phyloP scores from a whole-genome alignment of 2,329 filamentous ascomycete genomes.

The Fusarium praegraminearum region DNA sequence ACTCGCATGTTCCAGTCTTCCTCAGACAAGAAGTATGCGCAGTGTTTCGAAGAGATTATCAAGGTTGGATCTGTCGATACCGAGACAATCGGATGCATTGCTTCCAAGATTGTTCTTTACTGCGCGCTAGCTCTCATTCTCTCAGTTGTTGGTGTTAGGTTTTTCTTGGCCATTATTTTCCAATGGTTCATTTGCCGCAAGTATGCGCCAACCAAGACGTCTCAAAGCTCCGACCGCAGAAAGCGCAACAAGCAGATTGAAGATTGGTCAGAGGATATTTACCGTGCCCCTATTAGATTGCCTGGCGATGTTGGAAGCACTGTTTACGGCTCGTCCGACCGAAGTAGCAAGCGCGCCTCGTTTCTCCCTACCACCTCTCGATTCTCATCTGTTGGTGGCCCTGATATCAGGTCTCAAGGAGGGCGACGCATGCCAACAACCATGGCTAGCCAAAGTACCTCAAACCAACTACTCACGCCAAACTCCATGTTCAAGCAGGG shows the following conservation, averaged over 20 bases:
- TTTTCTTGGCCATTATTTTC: constrained; percentile 89
- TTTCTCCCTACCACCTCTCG: constrained; percentile 95
- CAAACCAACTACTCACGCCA: constrained; percentile 77
- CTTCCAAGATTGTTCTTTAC: constrained; percentile 96
- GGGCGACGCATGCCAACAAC: constrained; percentile 78
- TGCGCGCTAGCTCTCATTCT: constrained; percentile 92
- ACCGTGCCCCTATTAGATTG: constrained; percentile 86
- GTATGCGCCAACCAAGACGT: constrained; percentile 87
- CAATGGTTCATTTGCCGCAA: constrained; percentile 95
- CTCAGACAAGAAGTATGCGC: constrained; percentile 82
- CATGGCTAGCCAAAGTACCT: constrained; percentile 90
- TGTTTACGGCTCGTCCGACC: constrained; percentile 70
- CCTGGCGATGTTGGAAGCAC: constrained; percentile 78
- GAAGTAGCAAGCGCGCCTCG: constrained; percentile 82
- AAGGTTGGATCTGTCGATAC: constrained; percentile 97
- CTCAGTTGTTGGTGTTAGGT: constrained; percentile 86
- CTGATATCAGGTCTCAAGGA: constrained; percentile 66
- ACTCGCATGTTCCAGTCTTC: constrained; percentile 87
- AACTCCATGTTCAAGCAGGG: constrained; percentile 77
- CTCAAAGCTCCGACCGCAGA: constrained; percentile 82
- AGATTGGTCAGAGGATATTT: constrained; percentile 98
- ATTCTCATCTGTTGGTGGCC: constrained; percentile 90
- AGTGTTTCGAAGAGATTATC: constrained; percentile 93
- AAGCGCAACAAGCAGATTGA: constrained; percentile 94
- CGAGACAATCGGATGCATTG: constrained; percentile 96